These are phyloP conservation scores for Ogataea chonburiensis DNA, from an alignment of 805 yeast species.

Conservation along the genomic window DNA sequence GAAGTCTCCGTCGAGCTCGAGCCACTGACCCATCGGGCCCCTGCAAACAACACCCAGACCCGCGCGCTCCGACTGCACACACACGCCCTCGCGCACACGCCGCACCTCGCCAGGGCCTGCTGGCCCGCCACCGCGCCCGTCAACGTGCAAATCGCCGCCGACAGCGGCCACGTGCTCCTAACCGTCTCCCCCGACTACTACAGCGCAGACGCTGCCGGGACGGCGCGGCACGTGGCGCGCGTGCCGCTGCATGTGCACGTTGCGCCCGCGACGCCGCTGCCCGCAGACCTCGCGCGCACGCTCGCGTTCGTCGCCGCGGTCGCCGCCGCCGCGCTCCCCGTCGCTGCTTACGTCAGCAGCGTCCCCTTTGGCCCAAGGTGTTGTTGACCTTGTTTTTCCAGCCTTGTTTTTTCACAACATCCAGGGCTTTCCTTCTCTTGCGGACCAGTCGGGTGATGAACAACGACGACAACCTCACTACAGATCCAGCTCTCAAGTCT, in stretches of 20 bases:
- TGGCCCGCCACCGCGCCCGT: slow-evolving; percentile 32
- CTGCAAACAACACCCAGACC: slow-evolving; percentile 16
- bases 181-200: slow-evolving; percentile 24
- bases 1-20: slow-evolving; percentile 11
- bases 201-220: slow-evolving; percentile 8
- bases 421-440: slow-evolving; percentile 4
- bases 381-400: slow-evolving; percentile 14
- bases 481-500: slow-evolving; percentile 17
- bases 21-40: slow-evolving; percentile 12
- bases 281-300: slow-evolving; percentile 13
- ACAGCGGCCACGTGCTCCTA: slow-evolving; percentile 9
- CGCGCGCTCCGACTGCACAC: no score
- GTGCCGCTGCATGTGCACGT: slow-evolving; percentile 20
- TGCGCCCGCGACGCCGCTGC: slow-evolving; percentile 11
- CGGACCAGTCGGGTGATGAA: slow-evolving; percentile 11
- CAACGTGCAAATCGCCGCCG: slow-evolving; percentile 10
- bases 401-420: slow-evolving; percentile 11
- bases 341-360: slow-evolving; percentile 7
- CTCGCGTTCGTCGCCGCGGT: slow-evolving; percentile 10
- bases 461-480: slow-evolving; percentile 20
- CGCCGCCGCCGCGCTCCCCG: slow-evolving; percentile 7
- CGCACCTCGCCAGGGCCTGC: slow-evolving; percentile 19
- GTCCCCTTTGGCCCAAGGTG: slow-evolving; percentile 9
- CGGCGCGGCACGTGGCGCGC: slow-evolving; percentile 10
- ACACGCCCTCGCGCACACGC: no score